Conservation (phyloP, 129 eudicot genomes). For the Tanacetum coccineum region DNA sequence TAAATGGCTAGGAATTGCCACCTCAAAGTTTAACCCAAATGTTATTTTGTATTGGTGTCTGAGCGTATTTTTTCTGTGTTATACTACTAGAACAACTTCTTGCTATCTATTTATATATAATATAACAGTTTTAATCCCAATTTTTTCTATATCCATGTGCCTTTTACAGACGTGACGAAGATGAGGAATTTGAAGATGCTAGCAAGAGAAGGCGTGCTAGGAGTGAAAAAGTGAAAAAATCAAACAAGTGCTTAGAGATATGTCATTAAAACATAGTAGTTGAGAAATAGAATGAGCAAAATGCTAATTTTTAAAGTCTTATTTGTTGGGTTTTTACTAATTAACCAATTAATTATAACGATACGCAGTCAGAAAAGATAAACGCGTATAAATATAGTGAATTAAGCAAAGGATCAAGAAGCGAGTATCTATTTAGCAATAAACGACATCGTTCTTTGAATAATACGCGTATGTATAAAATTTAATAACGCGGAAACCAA, state of each 20-base stretch:
- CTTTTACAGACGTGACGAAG: slow-evolving; percentile 57
- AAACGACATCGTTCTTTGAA: no score
- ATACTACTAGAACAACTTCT: background rate
- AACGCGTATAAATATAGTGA: no score
- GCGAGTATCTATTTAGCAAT: no score
- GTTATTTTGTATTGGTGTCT: background rate
- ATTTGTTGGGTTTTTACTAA: no score
- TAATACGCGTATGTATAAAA: no score
- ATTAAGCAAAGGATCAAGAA: no score
- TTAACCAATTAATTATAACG: no score
- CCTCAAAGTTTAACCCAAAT: no score
- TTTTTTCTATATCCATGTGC: slow-evolving; percentile 13
- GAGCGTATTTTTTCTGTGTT: background rate
- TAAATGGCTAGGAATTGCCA: no score
- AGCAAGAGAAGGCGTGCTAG: slow-evolving; percentile 86
- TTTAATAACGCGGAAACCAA: no score
- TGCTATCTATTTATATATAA: slow-evolving; percentile 4
- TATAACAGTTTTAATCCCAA: background rate
- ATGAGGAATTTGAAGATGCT: slow-evolving; percentile 67
- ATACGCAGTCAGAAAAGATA: no score
- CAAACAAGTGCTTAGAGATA: slow-evolving; percentile 51
- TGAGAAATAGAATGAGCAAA: slow-evolving; percentile 11
- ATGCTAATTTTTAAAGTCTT: slow-evolving; percentile 19
- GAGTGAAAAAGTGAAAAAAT: slow-evolving; percentile 60
- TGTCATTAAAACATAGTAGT: background rate